Conservation (phyloP, 2,329 filamentous ascomycete genomes). For the Aspergillus intermedius region DNA sequence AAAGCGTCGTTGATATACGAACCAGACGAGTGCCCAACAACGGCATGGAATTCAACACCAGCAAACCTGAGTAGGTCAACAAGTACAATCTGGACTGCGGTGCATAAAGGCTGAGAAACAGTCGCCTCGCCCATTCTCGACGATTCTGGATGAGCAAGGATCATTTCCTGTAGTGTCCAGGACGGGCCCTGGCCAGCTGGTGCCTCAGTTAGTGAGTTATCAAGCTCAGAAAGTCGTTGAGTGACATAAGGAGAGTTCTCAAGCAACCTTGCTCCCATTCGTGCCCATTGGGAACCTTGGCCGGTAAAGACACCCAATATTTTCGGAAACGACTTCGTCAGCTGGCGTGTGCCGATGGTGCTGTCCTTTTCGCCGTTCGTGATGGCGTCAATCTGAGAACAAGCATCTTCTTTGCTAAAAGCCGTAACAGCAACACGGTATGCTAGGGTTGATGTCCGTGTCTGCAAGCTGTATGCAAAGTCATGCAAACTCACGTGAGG, state of each 20-base stretch:
- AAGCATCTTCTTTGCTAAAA: neutral
- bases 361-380: neutral
- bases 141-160: neutral
- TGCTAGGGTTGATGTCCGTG: neutral
- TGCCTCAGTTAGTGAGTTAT: conserved; percentile 5
- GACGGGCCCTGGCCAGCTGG: conserved; percentile 4
- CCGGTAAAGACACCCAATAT: conserved; percentile 19
- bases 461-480: conserved; percentile 8
- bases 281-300: conserved; percentile 18
- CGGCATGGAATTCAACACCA: conserved; percentile 6
- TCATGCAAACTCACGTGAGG: conserved; percentile 2
- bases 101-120: conserved; percentile 11
- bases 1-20: neutral
- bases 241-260: conserved; percentile 4
- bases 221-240: conserved; percentile 6
- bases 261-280: conserved; percentile 14
- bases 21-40: conserved; percentile 17
- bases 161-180: conserved; percentile 7
- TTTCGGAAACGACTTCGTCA: neutral
- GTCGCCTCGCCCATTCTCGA: conserved; percentile 5
- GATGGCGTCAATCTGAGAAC: neutral
- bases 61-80: conserved; percentile 7
- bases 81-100: conserved; percentile 12
- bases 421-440: conserved; percentile 1
- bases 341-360: neutral